A percentile compares a stretch with the other conserved stretches of the same genome.
These are phyloP conservation scores for Juglanconis oblonga DNA, from an alignment of 2,329 filamentous ascomycete species.

Conservation along the genomic window DNA sequence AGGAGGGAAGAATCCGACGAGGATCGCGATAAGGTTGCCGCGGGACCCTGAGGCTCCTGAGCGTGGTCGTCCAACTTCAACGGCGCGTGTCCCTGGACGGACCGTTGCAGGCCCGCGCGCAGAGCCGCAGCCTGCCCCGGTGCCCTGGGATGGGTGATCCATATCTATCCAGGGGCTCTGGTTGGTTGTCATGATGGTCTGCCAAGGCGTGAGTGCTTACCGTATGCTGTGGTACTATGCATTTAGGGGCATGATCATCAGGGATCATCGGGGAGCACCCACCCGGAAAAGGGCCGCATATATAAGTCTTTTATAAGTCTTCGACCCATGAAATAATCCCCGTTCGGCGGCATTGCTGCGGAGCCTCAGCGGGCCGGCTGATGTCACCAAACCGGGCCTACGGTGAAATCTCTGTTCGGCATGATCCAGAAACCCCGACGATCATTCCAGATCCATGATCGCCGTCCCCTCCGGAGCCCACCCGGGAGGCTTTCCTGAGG, in stretches of 20 bases:
- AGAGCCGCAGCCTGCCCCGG: not conserved
- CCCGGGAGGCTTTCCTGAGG: not conserved
- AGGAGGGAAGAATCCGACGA: not conserved
- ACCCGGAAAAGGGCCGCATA: slow-evolving; percentile 16
- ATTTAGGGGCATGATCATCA: not conserved
- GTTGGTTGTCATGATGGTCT: not conserved
- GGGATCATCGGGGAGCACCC: not conserved
- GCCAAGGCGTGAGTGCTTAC: not conserved
- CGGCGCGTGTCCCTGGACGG: no score
- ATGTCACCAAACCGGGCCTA: slow-evolving; percentile 19
- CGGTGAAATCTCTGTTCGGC: slow-evolving; percentile 17
- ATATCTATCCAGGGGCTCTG: not conserved
- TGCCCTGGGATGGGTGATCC: not conserved
- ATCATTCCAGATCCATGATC: slow-evolving; percentile 5
- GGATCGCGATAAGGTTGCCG: not conserved
- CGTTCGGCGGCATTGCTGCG: slow-evolving; percentile 11
- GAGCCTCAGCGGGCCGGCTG: slow-evolving; percentile 12
- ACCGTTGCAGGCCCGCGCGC: not conserved
- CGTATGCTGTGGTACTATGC: not conserved
- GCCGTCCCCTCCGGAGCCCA: slow-evolving; percentile 3
- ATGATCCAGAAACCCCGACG: slow-evolving; percentile 5
- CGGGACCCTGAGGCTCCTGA: not conserved
- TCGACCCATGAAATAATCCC: not conserved
- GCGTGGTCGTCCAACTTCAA: not conserved
- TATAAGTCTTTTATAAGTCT: not conserved